These are phyloP conservation scores for Castanea sativa DNA, from an alignment of 306 rosid species.

Conservation along the genomic window DNA sequence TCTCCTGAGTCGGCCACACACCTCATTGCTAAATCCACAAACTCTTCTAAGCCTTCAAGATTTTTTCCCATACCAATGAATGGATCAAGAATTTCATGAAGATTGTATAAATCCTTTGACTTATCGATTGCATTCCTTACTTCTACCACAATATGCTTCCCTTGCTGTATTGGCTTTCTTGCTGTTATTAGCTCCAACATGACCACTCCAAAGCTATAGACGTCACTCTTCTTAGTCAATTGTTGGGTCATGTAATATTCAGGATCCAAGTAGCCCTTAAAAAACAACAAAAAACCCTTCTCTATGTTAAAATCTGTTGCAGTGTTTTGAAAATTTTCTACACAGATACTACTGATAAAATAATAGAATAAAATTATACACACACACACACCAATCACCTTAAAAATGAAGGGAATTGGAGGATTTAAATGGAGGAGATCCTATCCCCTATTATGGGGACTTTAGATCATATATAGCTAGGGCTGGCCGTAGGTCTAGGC, in stretches of 20 bases:
- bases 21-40: constrained; percentile 37
- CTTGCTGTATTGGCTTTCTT: constrained; percentile 35
- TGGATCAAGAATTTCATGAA: constrained; percentile 30
- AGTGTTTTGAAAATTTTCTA: neutral
- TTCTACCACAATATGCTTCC: constrained; percentile 36
- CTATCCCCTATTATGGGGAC: neutral
- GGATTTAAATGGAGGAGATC: neutral
- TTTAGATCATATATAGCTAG: neutral
- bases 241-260: constrained; percentile 48
- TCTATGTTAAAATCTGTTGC: neutral
- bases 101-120: constrained; percentile 26
- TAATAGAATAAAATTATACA: neutral
- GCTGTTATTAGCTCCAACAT: constrained; percentile 45
- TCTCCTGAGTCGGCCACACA: constrained; percentile 31
- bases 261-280: constrained; percentile 51
- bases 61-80: constrained; percentile 11
- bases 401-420: too few relatives aligned
- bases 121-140: constrained; percentile 20
- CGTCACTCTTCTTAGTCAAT: constrained; percentile 47
- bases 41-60: constrained; percentile 24
- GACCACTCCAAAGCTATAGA: constrained; percentile 50
- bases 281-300: neutral
- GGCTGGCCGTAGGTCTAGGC: too few relatives aligned
- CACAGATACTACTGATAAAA: neutral
- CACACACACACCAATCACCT: neutral